Evolutionary conservation across 2,329 filamentous ascomycete genomes (phyloP).

Genomic region (Aspergillus flavus): DNA sequence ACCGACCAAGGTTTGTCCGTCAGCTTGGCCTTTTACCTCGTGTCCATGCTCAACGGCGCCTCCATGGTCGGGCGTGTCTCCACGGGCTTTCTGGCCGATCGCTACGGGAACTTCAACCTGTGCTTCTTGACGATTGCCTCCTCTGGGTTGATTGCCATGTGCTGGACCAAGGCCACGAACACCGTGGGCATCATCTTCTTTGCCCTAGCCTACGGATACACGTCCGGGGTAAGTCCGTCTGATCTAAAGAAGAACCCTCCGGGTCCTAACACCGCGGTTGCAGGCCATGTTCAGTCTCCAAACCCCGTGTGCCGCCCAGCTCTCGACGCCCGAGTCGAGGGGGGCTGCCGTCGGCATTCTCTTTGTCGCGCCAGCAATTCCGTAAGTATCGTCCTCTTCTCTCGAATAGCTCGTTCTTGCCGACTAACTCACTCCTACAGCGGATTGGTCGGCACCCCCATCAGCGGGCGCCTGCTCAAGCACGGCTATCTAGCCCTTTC

Average conservation of each 20-base stretch:
- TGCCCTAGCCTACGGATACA: conserved; percentile 1
- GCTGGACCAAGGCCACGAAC: background rate
- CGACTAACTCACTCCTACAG: background rate
- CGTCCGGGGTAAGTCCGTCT: background rate
- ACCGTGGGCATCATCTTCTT: background rate
- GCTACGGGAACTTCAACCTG: conserved; percentile 6
- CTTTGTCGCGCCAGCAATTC: background rate
- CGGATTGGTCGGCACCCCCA: background rate
- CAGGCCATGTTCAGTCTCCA: conserved; percentile 8
- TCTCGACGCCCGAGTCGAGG: background rate
- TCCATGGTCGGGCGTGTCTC: background rate
- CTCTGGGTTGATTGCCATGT: conserved; percentile 2
- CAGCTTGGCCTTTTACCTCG: conserved; percentile 3
- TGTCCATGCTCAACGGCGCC: conserved; percentile 1
- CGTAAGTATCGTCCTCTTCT: conserved; percentile 2
- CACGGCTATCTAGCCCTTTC: background rate
- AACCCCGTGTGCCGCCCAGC: conserved; percentile 4
- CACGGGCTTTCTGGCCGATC: background rate
- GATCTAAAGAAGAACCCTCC: background rate
- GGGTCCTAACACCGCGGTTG: background rate
- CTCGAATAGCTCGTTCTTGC: background rate
- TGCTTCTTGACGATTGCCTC: background rate
- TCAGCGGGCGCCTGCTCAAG: background rate
- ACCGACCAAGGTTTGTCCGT: background rate
- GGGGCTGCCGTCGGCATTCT: background rate